Base-by-base conservation (phyloP, 108 stramenopile genomes). In the Fragilariopsis cylindrus region DNA sequence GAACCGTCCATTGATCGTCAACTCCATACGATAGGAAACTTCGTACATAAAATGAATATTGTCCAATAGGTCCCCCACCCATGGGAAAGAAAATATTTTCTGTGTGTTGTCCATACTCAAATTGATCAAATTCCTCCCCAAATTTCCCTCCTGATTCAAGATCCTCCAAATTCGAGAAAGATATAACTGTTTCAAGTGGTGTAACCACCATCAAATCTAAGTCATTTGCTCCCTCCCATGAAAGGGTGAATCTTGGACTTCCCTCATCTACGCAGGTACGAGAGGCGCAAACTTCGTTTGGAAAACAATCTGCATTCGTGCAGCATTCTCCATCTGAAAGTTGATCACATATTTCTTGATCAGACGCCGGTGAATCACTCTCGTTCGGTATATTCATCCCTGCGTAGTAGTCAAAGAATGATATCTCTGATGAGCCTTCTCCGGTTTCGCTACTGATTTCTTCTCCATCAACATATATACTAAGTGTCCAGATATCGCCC, bases 101-200 rank as follows among this genome's bases (percentile, higher is more conserved):
- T 48, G 67, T 71, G 48, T 78, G 65, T 4, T 65, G 43, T 4
- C 65, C 77, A 55, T 62, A 78, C 3, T 78, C 83, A 43, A 72
- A 73, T 62, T 85, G 72, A 48, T 78, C 71, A 4, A 58, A 70
- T 49, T 85, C 77, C 43, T 84, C 83, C 3, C 87, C 83, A 62
- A 85, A 88, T 47, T 80, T 75, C 11, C 74, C 84, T 3, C 81
- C 85, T 47, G 77, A 79, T 62, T 71, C 81, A 55, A 75, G 80
- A 30, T 75, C 65, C n/a, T 69, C 83, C 18, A 76, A 63, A 58
- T 80, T 85, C 48, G 44, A 49, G 2, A 40, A 56, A 11, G 77
- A 78, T 30, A 78, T 72, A 6, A 65, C 40, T 44, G n/a, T 60
- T 9, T 65, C 71, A 66, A 49, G 49, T 15, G 77, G 77, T 12